phyloP scores from a whole-genome alignment of 1,284 basidiomycete genomes.

The Tilletia indica region DNA sequence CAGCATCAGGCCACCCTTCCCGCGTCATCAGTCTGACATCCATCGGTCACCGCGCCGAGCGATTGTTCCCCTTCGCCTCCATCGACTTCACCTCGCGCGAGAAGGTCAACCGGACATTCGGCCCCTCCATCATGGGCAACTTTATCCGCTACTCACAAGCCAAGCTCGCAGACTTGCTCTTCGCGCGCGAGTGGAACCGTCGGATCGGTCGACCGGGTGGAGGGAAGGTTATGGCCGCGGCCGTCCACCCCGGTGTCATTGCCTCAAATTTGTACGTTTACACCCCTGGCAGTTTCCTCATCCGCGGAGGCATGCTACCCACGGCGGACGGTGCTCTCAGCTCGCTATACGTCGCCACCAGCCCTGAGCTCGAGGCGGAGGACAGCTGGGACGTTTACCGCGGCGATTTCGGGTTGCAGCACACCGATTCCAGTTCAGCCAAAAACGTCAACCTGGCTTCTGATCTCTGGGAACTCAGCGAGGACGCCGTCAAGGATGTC shows the following conservation, averaged over 20 bases:
- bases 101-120: constrained; percentile 25
- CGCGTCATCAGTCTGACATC: constrained; percentile 25
- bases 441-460: constrained; percentile 2
- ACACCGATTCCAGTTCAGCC: neutral
- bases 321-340: constrained; percentile 24
- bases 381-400: constrained; percentile 23
- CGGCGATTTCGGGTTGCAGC: neutral
- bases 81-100: constrained; percentile 20
- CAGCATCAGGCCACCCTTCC: constrained; percentile 21
- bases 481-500: constrained; percentile 13
- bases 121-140: constrained; percentile 21
- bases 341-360: constrained; percentile 24
- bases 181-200: constrained; percentile 23
- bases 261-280: constrained; percentile 21
- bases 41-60: constrained; percentile 22
- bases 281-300: constrained; percentile 20
- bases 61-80: constrained; percentile 11
- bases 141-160: constrained; percentile 27
- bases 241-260: constrained; percentile 27
- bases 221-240: constrained; percentile 17
- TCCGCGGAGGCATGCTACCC: constrained; percentile 4
- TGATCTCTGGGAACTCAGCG: constrained; percentile 22
- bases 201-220: constrained; percentile 15
- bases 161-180: constrained; percentile 24
- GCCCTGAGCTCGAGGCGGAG: constrained; percentile 22